Conservation (phyloP, 176 grass and related monocot species). For the Microstegium vimineum region DNA sequence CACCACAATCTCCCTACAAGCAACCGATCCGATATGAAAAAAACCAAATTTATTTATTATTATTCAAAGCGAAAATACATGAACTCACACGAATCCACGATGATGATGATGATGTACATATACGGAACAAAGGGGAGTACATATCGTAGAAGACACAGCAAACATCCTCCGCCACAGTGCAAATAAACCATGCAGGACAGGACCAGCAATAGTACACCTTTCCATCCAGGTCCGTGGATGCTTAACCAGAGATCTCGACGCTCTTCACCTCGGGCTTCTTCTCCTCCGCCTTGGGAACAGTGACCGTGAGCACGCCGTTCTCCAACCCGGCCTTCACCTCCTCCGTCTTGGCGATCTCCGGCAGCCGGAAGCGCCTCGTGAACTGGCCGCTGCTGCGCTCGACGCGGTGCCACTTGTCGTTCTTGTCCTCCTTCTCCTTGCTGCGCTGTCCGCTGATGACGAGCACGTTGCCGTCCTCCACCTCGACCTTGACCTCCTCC, state of each 20-base stretch:
- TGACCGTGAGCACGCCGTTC: constrained; percentile 53
- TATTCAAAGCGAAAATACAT: too few relatives aligned
- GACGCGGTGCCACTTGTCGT: constrained; percentile 53
- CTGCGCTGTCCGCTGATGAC: constrained; percentile 47
- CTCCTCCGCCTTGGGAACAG: constrained; percentile 41
- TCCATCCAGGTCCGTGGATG: not conserved
- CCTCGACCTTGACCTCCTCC: constrained; percentile 45
- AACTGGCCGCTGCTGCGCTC: constrained; percentile 62
- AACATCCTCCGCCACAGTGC: too few relatives aligned
- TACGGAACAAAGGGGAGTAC: too few relatives aligned
- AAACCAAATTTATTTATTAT: too few relatives aligned
- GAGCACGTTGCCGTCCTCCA: constrained; percentile 47
- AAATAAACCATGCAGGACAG: too few relatives aligned
- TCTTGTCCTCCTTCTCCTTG: constrained; percentile 55
- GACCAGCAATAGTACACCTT: not conserved
- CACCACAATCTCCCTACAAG: too few relatives aligned
- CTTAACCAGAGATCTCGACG: constrained; percentile 52
- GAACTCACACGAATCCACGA: too few relatives aligned
- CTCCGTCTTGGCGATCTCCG: constrained; percentile 41
- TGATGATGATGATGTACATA: too few relatives aligned
- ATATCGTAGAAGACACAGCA: too few relatives aligned
- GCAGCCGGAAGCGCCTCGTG: constrained; percentile 26
- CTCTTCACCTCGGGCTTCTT: constrained; percentile 42
- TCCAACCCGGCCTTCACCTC: constrained; percentile 48
- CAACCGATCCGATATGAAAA: too few relatives aligned